Conservation (phyloP, 768 basidiomycete species). For the Krasilnikovozyma curviuscula region DNA sequence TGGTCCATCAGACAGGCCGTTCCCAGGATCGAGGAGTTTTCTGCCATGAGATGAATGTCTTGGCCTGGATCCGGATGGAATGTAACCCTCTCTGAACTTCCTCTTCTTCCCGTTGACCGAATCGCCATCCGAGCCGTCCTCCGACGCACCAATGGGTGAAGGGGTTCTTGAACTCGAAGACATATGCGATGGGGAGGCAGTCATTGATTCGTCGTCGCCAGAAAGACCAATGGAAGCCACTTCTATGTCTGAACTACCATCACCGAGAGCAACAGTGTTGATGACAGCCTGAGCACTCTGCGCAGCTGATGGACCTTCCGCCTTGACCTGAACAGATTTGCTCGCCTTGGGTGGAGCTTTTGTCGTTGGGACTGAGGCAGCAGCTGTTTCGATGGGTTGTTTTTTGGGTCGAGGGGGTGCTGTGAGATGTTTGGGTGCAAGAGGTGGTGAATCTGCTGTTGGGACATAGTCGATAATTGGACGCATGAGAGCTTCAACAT, state of each 20-base stretch:
- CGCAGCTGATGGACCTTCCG: too few relatives aligned
- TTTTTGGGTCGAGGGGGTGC: conserved; percentile 33
- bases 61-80: background rate
- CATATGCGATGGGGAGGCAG: conserved; percentile 64
- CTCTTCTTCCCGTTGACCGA: conserved; percentile 45
- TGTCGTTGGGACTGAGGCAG: conserved; percentile 3
- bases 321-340: too few relatives aligned
- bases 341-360: background rate
- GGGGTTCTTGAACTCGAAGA: conserved; percentile 83
- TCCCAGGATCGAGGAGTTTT: background rate
- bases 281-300: too few relatives aligned
- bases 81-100: conserved; percentile 10
- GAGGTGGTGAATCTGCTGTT: conserved; percentile 50
- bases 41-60: background rate
- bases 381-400: conserved; percentile 15
- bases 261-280: too few relatives aligned
- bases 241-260: too few relatives aligned
- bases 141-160: conserved; percentile 51
- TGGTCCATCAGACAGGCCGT: conserved; percentile 17
- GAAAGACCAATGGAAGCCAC: too few relatives aligned
- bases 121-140: conserved; percentile 43
- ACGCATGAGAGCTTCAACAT: conserved; percentile 64
- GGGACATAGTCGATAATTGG: conserved; percentile 91
- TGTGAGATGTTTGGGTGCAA: conserved; percentile 88
- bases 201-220: too few relatives aligned